A percentile compares a stretch with the other conserved stretches of the same genome.
These are phyloP conservation scores for Moricandia moricandioides DNA, from an alignment of 345 rosid species.

Conservation along the genomic window DNA sequence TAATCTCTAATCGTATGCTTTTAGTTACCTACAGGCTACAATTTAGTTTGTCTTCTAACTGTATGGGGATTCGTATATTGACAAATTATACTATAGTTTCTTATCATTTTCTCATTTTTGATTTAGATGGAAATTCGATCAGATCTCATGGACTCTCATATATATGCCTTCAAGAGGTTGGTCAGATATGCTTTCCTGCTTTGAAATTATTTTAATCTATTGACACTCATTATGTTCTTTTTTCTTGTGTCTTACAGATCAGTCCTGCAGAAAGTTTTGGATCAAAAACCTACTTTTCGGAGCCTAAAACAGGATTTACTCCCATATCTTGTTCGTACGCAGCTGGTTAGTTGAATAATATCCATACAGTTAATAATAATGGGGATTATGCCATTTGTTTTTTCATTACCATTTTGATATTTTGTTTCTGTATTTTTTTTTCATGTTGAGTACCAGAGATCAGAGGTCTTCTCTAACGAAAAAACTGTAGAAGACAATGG, in stretches of 20 bases:
- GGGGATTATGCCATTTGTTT: background rate
- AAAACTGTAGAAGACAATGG: conserved; percentile 70
- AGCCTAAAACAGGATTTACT: conserved; percentile 83
- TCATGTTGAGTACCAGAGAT: conserved; percentile 47
- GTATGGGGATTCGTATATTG: background rate
- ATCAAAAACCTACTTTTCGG: conserved; percentile 63
- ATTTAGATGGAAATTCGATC: conserved; percentile 86
- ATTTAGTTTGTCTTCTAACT: conserved; percentile 2
- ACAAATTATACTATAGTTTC: background rate
- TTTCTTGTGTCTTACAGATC: conserved; percentile 47
- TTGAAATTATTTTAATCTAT: background rate
- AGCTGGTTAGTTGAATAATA: conserved; percentile 69
- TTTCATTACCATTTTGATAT: conserved; percentile 10
- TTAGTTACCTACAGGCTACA: background rate
- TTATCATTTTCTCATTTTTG: conserved; percentile 22
- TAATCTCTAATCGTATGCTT: conserved; percentile 2
- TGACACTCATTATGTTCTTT: conserved; percentile 11
- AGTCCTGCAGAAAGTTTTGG: conserved; percentile 70
- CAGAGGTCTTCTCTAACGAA: conserved; percentile 52
- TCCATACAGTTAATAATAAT: conserved; percentile 16
- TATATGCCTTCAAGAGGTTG: conserved; percentile 97
- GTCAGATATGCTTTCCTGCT: conserved; percentile 20
- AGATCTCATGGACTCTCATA: conserved; percentile 95
- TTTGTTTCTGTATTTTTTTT: conserved; percentile 18
- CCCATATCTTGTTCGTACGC: conserved; percentile 89